phyloP scores from a whole-genome alignment of 2,329 filamentous ascomycete species.

The Alternaria arbusti region DNA sequence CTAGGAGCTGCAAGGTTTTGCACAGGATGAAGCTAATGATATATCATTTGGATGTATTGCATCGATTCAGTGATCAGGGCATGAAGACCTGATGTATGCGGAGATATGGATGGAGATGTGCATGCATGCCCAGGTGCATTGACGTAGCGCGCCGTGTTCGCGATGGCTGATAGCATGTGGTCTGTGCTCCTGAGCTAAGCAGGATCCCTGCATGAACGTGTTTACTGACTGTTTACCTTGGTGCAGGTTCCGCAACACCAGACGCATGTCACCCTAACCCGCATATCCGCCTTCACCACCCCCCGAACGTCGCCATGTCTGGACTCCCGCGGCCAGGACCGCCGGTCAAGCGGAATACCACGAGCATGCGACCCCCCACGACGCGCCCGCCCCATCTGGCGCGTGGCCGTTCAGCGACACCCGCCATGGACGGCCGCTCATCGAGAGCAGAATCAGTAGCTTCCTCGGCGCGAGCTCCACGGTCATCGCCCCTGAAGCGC shows the following conservation, averaged over 20 bases:
- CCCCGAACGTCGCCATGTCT: conserved; percentile 54
- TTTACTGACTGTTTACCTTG: conserved; percentile 31
- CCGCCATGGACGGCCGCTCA: conserved; percentile 57
- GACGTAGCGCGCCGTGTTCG: conserved; percentile 14
- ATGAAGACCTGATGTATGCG: not conserved
- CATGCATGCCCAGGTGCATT: conserved; percentile 3
- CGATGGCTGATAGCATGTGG: not conserved
- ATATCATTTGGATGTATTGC: not conserved
- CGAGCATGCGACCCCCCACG: conserved; percentile 61
- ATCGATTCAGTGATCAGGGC: not conserved
- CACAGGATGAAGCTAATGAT: not conserved
- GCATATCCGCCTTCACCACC: conserved; percentile 24
- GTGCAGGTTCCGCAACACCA: conserved; percentile 16
- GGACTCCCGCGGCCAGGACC: conserved; percentile 60
- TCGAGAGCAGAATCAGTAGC: conserved; percentile 76
- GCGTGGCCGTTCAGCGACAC: conserved; percentile 59
- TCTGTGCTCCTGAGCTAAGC: not conserved
- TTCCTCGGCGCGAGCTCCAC: conserved; percentile 54
- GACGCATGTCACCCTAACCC: conserved; percentile 15
- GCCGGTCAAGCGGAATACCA: conserved; percentile 56
- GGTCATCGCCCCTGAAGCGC: conserved; percentile 70
- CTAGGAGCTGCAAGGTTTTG: not conserved
- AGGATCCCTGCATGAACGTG: conserved; percentile 9
- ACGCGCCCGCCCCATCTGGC: conserved; percentile 59
- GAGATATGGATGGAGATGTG: not conserved